These are phyloP conservation scores for Chrysanthemum makinoi DNA, from an alignment of 129 eudicot species.

Conservation along the genomic window DNA sequence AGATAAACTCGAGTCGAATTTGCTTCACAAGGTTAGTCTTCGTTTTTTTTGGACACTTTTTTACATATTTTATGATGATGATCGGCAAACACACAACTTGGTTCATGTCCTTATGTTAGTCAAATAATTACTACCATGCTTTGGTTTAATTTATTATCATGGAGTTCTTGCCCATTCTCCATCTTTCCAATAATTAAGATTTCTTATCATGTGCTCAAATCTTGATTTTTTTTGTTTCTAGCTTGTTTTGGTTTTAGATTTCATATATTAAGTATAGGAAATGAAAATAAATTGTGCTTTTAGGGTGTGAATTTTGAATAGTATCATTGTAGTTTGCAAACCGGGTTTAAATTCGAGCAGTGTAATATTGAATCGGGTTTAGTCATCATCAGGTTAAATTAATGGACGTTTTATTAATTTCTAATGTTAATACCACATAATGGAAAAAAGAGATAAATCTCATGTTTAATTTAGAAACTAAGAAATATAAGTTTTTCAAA, in stretches of 20 bases:
- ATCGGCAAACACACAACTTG: no score
- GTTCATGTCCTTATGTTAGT: neutral
- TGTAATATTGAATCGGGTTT: slow-evolving; percentile 1
- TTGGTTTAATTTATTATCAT: neutral
- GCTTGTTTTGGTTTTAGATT: neutral
- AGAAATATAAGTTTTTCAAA: no score
- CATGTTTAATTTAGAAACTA: no score
- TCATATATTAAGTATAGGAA: neutral
- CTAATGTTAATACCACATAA: neutral
- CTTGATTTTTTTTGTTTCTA: neutral
- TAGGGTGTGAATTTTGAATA: no score
- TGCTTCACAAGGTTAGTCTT: slow-evolving; percentile 56
- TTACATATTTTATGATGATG: no score
- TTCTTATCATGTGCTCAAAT: neutral
- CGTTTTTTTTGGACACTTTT: neutral
- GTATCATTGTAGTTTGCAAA: neutral
- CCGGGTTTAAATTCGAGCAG: neutral
- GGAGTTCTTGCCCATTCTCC: neutral
- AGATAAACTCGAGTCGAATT: slow-evolving; percentile 53
- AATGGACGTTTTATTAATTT: neutral
- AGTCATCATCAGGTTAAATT: neutral
- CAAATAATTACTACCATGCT: neutral
- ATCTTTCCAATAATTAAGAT: neutral
- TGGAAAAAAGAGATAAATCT: no score
- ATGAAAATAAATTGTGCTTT: neutral